Percentiles rank a stretch among this genome's conserved stretches.
Evolutionary conservation across 805 yeast species (phyloP).

Genomic region (Candida odintsovae): DNA sequence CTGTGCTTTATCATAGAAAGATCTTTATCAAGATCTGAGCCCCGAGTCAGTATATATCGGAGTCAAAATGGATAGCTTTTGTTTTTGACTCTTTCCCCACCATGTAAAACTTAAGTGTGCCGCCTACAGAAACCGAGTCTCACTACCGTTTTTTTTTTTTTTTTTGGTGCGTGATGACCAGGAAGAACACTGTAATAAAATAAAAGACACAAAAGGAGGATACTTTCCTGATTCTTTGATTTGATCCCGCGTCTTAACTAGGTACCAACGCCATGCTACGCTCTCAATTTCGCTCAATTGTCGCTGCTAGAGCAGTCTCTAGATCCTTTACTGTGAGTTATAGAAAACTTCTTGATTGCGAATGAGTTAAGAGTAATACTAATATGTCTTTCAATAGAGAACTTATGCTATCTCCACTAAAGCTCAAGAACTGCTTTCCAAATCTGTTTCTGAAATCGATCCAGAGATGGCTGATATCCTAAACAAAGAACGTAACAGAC

Average conservation of each 20-base stretch:
- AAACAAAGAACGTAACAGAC: constrained; percentile 81
- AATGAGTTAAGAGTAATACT: too few species aligned
- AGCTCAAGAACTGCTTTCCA: constrained; percentile 9
- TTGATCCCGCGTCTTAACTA: neutral
- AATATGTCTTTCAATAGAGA: constrained; percentile 2
- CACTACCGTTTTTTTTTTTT: neutral
- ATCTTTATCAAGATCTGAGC: constrained; percentile 26
- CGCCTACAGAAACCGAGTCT: neutral
- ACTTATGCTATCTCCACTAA: constrained; percentile 8
- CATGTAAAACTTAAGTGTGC: neutral
- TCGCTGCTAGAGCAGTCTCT: constrained; percentile 1
- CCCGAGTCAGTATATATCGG: neutral
- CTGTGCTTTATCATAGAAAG: constrained; percentile 22
- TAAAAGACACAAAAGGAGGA: neutral
- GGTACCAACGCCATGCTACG: constrained; percentile 2
- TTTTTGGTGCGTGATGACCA: too few species aligned
- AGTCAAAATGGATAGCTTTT: neutral
- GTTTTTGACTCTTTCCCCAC: neutral
- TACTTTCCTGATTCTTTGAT: neutral
- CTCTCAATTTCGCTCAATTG: constrained; percentile 2
- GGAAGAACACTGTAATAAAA: neutral
- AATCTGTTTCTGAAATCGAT: constrained; percentile 45
- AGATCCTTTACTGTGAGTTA: constrained; percentile 1
- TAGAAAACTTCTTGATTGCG: too few species aligned
- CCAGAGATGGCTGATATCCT: constrained; percentile 74